A percentile compares a stretch with the other conserved stretches of the same genome.
phyloP scores from a whole-genome alignment of 306 rosid species.

The Castanea mollissima region DNA sequence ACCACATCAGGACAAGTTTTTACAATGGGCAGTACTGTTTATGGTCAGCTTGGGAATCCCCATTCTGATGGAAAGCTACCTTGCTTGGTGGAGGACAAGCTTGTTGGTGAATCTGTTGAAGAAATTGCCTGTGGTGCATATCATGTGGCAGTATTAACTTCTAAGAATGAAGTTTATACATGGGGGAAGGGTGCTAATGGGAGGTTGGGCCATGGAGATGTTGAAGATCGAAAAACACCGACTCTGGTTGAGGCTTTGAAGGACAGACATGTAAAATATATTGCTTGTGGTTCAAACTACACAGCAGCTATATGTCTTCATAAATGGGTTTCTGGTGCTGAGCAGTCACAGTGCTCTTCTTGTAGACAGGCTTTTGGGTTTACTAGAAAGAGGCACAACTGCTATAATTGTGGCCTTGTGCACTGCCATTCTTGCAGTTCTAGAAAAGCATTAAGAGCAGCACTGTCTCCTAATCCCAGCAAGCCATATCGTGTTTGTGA shows the following conservation, averaged over 20 bases:
- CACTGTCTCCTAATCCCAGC: conserved; percentile 80
- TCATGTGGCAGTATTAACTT: conserved; percentile 86
- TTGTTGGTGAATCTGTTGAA: conserved; percentile 63
- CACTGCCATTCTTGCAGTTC: conserved; percentile 99
- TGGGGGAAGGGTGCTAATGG: conserved; percentile 99
- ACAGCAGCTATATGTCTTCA: conserved; percentile 97
- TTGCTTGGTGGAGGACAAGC: conserved; percentile 77
- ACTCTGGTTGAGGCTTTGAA: conserved; percentile 83
- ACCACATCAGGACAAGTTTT: conserved; percentile 84
- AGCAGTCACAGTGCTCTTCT: conserved; percentile 95
- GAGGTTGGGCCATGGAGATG: conserved; percentile 96
- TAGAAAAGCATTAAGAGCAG: conserved; percentile 85
- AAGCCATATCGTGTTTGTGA: conserved; percentile 95
- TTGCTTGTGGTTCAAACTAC: conserved; percentile 89
- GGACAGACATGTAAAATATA: conserved; percentile 85
- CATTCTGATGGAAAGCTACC: conserved; percentile 87
- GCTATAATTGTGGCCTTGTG: conserved; percentile 98
- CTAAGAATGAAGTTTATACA: conserved; percentile 92
- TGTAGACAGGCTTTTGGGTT: conserved; percentile 98
- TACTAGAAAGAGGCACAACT: conserved; percentile 95
- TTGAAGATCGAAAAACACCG: conserved; percentile 92
- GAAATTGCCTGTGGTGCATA: conserved; percentile 97
- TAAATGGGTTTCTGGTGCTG: conserved; percentile 94
- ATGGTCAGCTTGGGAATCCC: conserved; percentile 98
- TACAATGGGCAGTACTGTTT: conserved; percentile 95